Base-by-base conservation (phyloP, 2,329 filamentous ascomycete genomes). In the Nigrograna mackinnonii region DNA sequence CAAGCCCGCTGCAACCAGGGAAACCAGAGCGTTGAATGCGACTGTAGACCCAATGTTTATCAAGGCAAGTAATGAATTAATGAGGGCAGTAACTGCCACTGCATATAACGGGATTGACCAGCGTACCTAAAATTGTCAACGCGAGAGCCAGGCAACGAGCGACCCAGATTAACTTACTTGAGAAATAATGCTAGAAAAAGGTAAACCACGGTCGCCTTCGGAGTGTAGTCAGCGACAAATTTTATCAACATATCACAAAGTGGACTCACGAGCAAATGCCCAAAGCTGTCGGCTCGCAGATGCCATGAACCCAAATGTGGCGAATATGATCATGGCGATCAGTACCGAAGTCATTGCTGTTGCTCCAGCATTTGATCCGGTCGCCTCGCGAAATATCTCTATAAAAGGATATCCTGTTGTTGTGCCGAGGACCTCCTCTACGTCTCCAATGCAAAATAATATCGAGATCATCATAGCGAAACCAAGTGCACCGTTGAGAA, bases 1-100 rank as follows among this genome's bases (percentile, higher is more conserved):
- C 22, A 45, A 35, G 18, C 46, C 38, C 17, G 32, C 42, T 11
- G 36, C 17, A 21, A 37, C 24, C 13, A 68, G 55, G 6, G 60
- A 61, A 6, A 66, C 50, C 21, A 67, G 53, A 49, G 21, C 40
- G 28, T 26, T 39, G 16, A 44, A 40, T 14, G 42, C 42, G 14
- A 24, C 22, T 21, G 37, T 36, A 19, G 33, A 30, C n/a, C 72
- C 74, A 44, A 77, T 68, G 46, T 75, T 75, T 60, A 77, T 73
- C 19, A 76, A 55, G 68, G 57, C 52, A 6, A 61, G 47, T 7
- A 59, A 21, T 0, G 73, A 74, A 9, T 54, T 39, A 37, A 50
- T 53, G 13, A 37, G 21, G 4, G 43, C 49, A 9, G 57, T 42
- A 3, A 60, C 34, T 6, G 38, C 40, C 38, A 76, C 65, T 2